phyloP scores from a whole-genome alignment of 495 filamentous ascomycete species.

The Melanomma pulvis-pyrius region DNA sequence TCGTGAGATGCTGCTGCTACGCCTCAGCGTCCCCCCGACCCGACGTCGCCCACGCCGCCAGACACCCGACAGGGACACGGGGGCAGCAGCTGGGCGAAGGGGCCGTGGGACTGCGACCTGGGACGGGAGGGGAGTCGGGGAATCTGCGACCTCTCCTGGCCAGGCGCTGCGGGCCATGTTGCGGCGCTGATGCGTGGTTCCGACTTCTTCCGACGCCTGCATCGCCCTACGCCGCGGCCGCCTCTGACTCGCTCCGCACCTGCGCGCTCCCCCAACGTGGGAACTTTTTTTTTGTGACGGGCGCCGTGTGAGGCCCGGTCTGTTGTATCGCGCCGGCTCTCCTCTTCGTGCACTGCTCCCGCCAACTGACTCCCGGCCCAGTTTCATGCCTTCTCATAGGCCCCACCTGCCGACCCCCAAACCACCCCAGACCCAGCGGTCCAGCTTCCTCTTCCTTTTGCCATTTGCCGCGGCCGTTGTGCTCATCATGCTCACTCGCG shows the following conservation, averaged over 20 bases:
- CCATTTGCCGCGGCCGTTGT: conserved; percentile 27
- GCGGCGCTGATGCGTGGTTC: conserved; percentile 3
- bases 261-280: not conserved
- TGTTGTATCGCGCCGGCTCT: conserved; percentile 26
- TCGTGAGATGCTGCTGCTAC: conserved; percentile 10
- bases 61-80: no score
- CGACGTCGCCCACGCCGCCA: not conserved
- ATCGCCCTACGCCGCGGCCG: not conserved
- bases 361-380: conserved; percentile 15
- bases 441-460: conserved; percentile 33
- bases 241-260: conserved; percentile 5
- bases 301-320: conserved; percentile 14
- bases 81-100: no score
- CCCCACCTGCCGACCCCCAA: conserved; percentile 5
- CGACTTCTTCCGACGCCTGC: conserved; percentile 18
- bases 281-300: conserved; percentile 34
- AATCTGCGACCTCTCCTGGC: not conserved
- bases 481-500: conserved; percentile 10
- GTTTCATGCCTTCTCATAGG: conserved; percentile 25
- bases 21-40: not conserved
- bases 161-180: not conserved
- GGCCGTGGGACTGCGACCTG: no score
- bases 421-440: conserved; percentile 12
- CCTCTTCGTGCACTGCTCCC: conserved; percentile 12
- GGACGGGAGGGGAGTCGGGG: not conserved